phyloP scores from a whole-genome alignment of 495 filamentous ascomycete species.

The Corynascus novoguineensis region DNA sequence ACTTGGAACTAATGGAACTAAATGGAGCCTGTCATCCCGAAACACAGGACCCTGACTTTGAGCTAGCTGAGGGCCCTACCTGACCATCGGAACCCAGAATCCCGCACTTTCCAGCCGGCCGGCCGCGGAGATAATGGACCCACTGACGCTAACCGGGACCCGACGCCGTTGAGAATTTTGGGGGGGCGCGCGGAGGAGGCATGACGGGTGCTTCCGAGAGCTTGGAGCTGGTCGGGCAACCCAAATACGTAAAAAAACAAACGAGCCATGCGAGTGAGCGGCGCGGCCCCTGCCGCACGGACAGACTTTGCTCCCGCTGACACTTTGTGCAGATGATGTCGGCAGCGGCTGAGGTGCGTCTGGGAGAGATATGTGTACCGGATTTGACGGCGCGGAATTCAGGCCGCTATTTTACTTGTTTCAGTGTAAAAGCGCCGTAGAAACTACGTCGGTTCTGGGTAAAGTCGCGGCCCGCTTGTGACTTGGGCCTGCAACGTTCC shows the following conservation, averaged over 20 bases:
- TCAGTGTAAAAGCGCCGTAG: too few species aligned
- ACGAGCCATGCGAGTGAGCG: not conserved
- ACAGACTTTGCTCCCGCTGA: conserved; percentile 2
- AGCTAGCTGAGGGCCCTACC: too few species aligned
- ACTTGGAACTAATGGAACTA: too few species aligned
- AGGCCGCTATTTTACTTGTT: not conserved
- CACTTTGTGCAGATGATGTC: not conserved
- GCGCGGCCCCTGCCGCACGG: not conserved
- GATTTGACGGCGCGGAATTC: not conserved
- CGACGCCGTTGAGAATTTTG: conserved; percentile 1
- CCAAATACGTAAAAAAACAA: not conserved
- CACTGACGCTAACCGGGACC: conserved; percentile 3
- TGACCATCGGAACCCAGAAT: not conserved
- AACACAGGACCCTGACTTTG: not conserved
- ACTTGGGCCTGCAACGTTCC: conserved; percentile 2
- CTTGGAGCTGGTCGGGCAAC: not conserved
- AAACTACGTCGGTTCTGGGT: not conserved
- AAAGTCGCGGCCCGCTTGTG: not conserved
- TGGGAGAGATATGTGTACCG: not conserved
- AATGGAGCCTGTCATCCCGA: too few species aligned
- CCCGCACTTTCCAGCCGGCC: conserved; percentile 12
- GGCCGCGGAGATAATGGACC: conserved; percentile 23
- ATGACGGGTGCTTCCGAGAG: conserved; percentile 13
- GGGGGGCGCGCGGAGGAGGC: not conserved
- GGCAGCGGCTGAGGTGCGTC: too few species aligned